phyloP scores from a whole-genome alignment of 2,329 filamentous ascomycete genomes.

The Metarhizium album region DNA sequence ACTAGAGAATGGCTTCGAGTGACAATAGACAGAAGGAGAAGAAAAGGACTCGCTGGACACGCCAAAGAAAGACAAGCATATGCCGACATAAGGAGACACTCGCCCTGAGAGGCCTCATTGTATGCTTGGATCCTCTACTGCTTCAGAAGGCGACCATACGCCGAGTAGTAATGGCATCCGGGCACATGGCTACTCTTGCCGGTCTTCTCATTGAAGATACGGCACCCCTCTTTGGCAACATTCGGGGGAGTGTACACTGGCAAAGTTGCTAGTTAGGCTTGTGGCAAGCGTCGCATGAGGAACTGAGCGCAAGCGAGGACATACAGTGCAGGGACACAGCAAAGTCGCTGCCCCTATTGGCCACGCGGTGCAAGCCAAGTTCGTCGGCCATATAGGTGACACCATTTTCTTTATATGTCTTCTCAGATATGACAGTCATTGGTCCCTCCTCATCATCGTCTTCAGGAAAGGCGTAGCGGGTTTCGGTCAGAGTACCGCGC shows the following conservation, averaged over 20 bases:
- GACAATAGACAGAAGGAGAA: background rate
- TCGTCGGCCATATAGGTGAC: slow-evolving; percentile 90
- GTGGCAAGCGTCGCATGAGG: slow-evolving; percentile 18
- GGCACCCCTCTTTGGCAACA: slow-evolving; percentile 70
- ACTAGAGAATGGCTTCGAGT: background rate
- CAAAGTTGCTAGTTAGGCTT: slow-evolving; percentile 18
- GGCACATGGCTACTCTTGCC: slow-evolving; percentile 62
- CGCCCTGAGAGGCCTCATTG: background rate
- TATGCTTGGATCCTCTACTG: slow-evolving; percentile 14
- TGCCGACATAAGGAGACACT: background rate
- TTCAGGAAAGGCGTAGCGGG: slow-evolving; percentile 64
- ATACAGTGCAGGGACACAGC: slow-evolving; percentile 74
- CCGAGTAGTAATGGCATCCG: slow-evolving; percentile 63
- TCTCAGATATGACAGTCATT: slow-evolving; percentile 55
- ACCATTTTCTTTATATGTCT: slow-evolving; percentile 55
- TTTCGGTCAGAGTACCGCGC: slow-evolving; percentile 68
- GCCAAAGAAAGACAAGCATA: background rate
- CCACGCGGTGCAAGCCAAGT: slow-evolving; percentile 74
- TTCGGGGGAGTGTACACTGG: slow-evolving; percentile 79
- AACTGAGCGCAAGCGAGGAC: slow-evolving; percentile 15
- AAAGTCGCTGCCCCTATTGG: slow-evolving; percentile 62
- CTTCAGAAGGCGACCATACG: slow-evolving; percentile 40
- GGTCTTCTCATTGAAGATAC: slow-evolving; percentile 69
- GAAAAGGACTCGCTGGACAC: slow-evolving; percentile 6
- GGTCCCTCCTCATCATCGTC: slow-evolving; percentile 36